Base-by-base conservation (phyloP, 352 stramenopile genomes). In the Globisporangium recalcitrans region DNA sequence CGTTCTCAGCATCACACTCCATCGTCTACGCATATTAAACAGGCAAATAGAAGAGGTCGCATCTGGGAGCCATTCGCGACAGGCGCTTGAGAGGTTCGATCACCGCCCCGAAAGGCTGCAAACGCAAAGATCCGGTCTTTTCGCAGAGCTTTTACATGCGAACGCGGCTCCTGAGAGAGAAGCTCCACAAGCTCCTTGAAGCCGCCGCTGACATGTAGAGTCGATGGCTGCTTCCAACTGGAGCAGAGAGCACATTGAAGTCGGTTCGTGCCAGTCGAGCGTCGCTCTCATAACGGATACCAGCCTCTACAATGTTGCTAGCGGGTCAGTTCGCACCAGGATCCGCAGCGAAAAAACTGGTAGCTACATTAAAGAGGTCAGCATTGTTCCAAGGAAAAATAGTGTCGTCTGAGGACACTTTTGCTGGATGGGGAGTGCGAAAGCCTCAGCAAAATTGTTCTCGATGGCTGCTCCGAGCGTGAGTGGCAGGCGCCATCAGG, bases 121-220 rank as follows among this genome's bases (percentile, higher is more conserved):
- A 46, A 46, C 38, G 38, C 38, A 46, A 46, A 46, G 38, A 46
- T 46, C 38, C 38, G 16, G 38, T 46, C 38, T 44, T 46, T 46
- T 46, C 38, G 38, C 38, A 46, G 38, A 21, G 38, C 16, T 46
- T 46, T 46, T 46, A 46, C 38, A 7, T 46, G 38, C 6, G 38
- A 1, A 42, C 36, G 36, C 36, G 0, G 36, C n/a, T 42, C n/a
- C 19, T 42, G 36, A 14, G 36, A 13, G n/a, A n/a, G n/a, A n/a
- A n/a, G n/a, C n/a, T 42, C 14, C 36, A n/a, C 7, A n/a, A 0
- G 38, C 38, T 46, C 14, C 16, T 46, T 46, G 38, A 46, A 21
- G 38, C 38, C 38, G 38, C 7, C 38, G 19, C 32, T 3, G 32
- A 7, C 34, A 40, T 46, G 38, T 46, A 46, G 38, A 46, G 38